Evolutionary conservation across 768 basidiomycete genomes (phyloP), one percentile per base, ranked within the genome.

Genomic region (Aureoboletus auriporus): DNA sequence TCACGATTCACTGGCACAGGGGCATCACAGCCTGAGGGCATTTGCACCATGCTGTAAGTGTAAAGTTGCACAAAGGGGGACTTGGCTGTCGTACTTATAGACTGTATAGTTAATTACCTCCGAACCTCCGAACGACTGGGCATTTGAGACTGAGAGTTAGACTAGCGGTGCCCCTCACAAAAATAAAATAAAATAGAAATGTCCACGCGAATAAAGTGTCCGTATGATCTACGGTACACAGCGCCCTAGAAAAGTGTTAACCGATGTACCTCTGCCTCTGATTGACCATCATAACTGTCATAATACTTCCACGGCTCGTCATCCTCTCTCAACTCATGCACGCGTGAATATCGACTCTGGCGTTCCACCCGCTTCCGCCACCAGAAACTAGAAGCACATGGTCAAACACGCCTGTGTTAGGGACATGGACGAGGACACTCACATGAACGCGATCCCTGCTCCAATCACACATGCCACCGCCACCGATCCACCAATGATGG

Each of bases 401-500:
- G 34, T 14, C 26, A 17, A 3, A 10, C 8, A 46, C 17, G 3
- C 6, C 6, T 16, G 31, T 9, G 13, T 30, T 12, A 39, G 5
- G 20, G 20, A 23, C 17, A 3, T 27, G 31, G 35, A 34, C 16
- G 2, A 28, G 9, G 17, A 46, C 38, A 64, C 71, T 49, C 51
- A 72, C 71, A 74, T 61, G 55, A 70, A 64, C 6, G 35, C 57
- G 36, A 62, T 64, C 14, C 76, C 53, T 2, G 62, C 47, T 9
- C 51, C 73, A 54, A 82, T 66, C 46, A 78, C 50, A 10, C 63
- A 61, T 4, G 71, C 56, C 12, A 77, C 54, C n/a, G 69, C 75
- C 29, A 78, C 47, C 5, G 73, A 53, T 2, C 73, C 78, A 9
- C 78, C 77, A 29, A 83, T 65, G 28, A 85, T 65, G 33, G 63